phyloP scores from a whole-genome alignment of 75 land plant species.

The Pseudotsuga menziesii region DNA sequence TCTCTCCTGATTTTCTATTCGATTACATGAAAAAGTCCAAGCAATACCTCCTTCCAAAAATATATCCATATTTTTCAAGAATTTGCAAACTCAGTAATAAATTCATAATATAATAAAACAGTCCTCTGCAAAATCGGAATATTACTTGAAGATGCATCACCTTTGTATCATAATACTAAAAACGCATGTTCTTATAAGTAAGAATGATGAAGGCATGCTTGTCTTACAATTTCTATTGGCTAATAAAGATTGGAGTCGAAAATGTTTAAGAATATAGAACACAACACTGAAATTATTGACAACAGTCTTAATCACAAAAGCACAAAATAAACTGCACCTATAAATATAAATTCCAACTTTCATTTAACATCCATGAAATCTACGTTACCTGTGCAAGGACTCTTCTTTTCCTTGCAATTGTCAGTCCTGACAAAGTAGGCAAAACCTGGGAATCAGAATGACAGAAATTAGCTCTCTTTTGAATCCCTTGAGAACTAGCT shows the following conservation, averaged over 20 bases:
- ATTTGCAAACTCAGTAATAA: too few relatives aligned
- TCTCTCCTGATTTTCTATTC: not conserved
- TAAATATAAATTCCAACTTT: not conserved
- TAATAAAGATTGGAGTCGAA: too few relatives aligned
- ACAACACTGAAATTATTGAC: not conserved
- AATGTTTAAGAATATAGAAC: not conserved
- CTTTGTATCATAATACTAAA: too few relatives aligned
- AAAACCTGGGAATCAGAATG: constrained; percentile 52
- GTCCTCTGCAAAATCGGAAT: too few relatives aligned
- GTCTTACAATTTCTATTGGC: too few relatives aligned
- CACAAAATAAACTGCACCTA: not conserved
- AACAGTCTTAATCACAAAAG: not conserved
- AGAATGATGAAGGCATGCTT: too few relatives aligned
- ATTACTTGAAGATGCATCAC: too few relatives aligned
- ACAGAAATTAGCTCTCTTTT: constrained; percentile 36
- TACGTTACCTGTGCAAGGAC: constrained; percentile 81
- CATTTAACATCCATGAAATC: not conserved
- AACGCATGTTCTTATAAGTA: too few relatives aligned
- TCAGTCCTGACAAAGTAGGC: constrained; percentile 48
- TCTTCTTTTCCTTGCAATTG: constrained; percentile 70
- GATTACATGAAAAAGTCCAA: too few relatives aligned
- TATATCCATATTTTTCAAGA: too few relatives aligned
- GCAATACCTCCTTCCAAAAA: too few relatives aligned
- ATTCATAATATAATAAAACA: too few relatives aligned
- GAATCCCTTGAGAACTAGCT: constrained; percentile 25